Base-by-base conservation (phyloP, 306 rosid species). In the Prunus armeniaca region DNA sequence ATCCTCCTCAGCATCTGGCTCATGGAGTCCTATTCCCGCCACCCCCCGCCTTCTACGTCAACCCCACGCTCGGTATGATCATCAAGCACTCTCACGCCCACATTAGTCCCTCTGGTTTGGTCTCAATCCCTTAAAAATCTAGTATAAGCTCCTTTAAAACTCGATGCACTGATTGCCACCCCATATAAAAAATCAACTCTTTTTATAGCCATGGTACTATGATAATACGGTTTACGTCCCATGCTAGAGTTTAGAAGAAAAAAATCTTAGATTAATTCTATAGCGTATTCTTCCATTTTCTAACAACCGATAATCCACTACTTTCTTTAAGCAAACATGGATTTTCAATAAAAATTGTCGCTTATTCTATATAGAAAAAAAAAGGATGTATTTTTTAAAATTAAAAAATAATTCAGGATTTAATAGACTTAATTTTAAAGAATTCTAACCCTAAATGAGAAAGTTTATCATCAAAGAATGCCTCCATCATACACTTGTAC, bases 31-130 rank as follows among this genome's bases (percentile, higher is more conserved):
- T 96, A 96, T 80, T 98, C 99, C 70, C 91, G 98, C 45, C 92
- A 86, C 58, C 88, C 98, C 99, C 99, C 18, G 78, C 87, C 63
- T 97, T 88, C 61, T 96, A 91, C 79, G 97, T 96, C 15, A 91
- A 92, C 22, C 99, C 99, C 62, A 92, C 99, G 3, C 83, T 97
- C 9, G 98, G 88, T 73, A 96, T 96, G 99, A 49, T 96, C 80
- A 92, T 96, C 90, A 96, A 92, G 76, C 97, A 93, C 45, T 89
- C 88, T 11, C 99, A 96, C 47, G 69, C 96, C 14, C 84, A 84
- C 20, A 96, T 92, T 60, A 85, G 87, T 46, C 96, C 99, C 24
- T 92, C 98, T 7, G 97, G 97, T 34, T 65, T 87, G 5, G 99
- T 95, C 55, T 76, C 92, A 12, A 73, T 88, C 28, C 88, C 93